Evolutionary conservation across 768 basidiomycete species (phyloP), one percentile per base, ranked within the genome.

Genomic region (Trametes villosa): DNA sequence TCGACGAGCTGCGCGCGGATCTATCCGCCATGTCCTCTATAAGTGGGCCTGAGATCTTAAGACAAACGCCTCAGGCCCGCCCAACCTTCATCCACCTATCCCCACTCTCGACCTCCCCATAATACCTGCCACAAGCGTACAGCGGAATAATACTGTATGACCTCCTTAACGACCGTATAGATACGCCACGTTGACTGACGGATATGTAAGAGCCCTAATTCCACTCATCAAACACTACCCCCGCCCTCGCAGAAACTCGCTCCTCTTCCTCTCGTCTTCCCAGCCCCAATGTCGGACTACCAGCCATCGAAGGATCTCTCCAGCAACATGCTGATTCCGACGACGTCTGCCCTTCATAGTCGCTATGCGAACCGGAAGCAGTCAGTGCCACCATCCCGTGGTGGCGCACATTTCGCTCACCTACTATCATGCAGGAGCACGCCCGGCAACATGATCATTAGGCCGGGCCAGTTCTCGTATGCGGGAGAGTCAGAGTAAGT

Each of bases 401-500:
- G 24, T 15, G n/a, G 26, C 48, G 30, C 26, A 22, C 12, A 1
- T 4, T 17, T 2, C 26, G 17, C 53, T 54, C 24, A 60, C 44
- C 33, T 15, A 2, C 2, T 3, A 2, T 47, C 9, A 11, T 33
- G 7, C 36, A 65, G 65, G 42, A 53, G 55, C 33, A 54, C 20
- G 29, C 65, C 62, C 26, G n/a, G 34, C 13, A 51, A 54, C 33
- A 34, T 29, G 30, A 24, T 42, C 42, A 60, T 66, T 9, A 30
- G 17, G 24, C 45, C 62, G 1, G 65, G 62, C 9, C 29, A 57
- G 15, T 57, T 47, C 33, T 45, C 49, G 9, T 62, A 50, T 20
- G 57, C 53, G 17, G 47, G 27, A 7, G 59, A 66, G 49, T 44
- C 46, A 26, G 54, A 61, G 65, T 66, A 48, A 53, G 65, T 45